Evolutionary conservation across 805 yeast species (phyloP), one percentile per base, ranked within the genome.

Genomic region (Cephaloascus fragrans): DNA sequence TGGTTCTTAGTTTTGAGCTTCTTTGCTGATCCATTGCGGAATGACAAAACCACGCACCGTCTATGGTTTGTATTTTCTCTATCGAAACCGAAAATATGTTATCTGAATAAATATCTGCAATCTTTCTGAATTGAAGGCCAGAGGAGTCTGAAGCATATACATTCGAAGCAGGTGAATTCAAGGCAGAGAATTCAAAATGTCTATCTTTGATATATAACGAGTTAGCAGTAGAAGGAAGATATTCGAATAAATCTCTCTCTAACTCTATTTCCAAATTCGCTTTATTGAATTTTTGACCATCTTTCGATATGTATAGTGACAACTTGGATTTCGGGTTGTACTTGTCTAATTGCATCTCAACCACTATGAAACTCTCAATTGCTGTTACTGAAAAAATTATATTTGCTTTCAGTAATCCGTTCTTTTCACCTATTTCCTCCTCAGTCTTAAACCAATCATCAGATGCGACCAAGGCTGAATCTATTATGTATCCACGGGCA

Each of bases 31-130:
- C 57, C 16, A 26, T 44, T 14, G 54, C 53, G 41, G 57, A 26
- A 47, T 72, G 73, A 8, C 76, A 70, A 36, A 82, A 49, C 72
- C 83, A 71, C 14, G 75, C 69, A 8, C 88, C 89, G 42, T 80
- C 84, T 19, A 77, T 62, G 16, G 63, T 65, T 42, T 69, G 64
- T 16, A 78, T 62, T 44, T 69, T 70, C 29, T 62, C 63, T 16
- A 71, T 52, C 17, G 35, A 33, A n/a, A 31, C 8, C 16, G 57
- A 52, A 19, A 68, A 60, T 35, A 64, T 54, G 6, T 73, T 75
- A 18, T 63, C 64, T 34, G 59, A 51, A 10, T 71, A 61, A 29
- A 64, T 55, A 9, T 65, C 67, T 23, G 75, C 50, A n/a, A 71
- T 55, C 34, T 64, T 62, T 1, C 49, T 48, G 52, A 75, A 80